phyloP scores from a whole-genome alignment of 768 basidiomycete genomes.

The Pleurotus tuoliensis region DNA sequence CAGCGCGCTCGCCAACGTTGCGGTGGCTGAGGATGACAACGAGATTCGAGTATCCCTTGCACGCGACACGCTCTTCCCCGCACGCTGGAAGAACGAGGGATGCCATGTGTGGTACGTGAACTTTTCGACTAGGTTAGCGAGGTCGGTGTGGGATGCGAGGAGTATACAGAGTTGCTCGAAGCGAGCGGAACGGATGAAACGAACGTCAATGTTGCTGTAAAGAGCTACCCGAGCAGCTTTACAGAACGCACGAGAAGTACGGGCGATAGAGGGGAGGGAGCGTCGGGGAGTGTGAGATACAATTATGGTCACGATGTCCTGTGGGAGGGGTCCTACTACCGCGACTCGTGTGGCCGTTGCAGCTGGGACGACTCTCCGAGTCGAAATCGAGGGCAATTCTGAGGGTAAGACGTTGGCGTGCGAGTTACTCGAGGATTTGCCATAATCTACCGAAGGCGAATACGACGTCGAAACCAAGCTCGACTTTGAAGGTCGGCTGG shows the following conservation, averaged over 20 bases:
- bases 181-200: conserved; percentile 22
- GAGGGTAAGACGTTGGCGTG: background rate
- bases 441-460: background rate
- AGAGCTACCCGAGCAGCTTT: conserved; percentile 27
- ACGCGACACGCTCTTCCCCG: conserved; percentile 28
- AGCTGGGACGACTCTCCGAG: background rate
- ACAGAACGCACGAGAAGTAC: conserved; percentile 29
- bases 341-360: background rate
- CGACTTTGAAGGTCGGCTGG: background rate
- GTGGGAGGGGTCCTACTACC: conserved; percentile 2
- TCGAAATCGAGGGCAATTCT: background rate
- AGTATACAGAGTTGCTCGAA: conserved; percentile 32
- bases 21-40: conserved; percentile 21
- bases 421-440: background rate
- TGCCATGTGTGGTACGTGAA: conserved; percentile 43
- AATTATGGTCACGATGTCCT: background rate
- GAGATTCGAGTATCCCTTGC: conserved; percentile 41
- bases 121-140: conserved; percentile 35
- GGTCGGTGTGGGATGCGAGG: conserved; percentile 33
- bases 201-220: conserved; percentile 31
- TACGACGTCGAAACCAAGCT: conserved; percentile 5
- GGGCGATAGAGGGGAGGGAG: conserved; percentile 24
- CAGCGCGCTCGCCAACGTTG: conserved; percentile 39
- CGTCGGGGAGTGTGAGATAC: conserved; percentile 26
- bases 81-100: conserved; percentile 25